Evolutionary conservation across 2,329 filamentous ascomycete genomes (phyloP), one percentile per base, ranked within the genome.

Genomic region (Colletotrichum tamarilloi): DNA sequence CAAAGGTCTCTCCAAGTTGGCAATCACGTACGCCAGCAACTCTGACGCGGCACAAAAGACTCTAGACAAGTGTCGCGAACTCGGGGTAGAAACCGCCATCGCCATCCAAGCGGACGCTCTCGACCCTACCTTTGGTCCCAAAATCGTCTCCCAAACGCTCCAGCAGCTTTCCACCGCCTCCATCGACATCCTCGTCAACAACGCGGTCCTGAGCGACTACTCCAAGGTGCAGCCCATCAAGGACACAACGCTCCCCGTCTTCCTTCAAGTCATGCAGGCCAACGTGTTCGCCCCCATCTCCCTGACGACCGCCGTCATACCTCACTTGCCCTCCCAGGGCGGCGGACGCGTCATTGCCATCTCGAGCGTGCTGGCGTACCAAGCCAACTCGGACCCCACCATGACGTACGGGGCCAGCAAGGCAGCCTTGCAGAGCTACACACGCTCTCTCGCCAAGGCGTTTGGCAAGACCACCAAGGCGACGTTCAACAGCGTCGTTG

Each of bases 311-410:
- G 78, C 77, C 0, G 76, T 77, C 1, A 55, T 80, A 2, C 79
- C 80, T 0, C 74, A 82, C 55, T 72, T 83, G 1, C 67, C 67
- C 9, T 62, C 77, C 0, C 67, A 68, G 5, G 38, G 38, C 1
- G 79, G 80, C 3, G 80, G 81, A 0, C 80, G 82, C 0, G 79
- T 84, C 1, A 76, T 84, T n/a, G 77, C 79, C 35, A 76, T 84
- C 5, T 82, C 81, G 0, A 79, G 80, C 0, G 83, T 0, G 68
- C 68, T 32, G 35, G 26, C 11, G 59, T 57, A 42, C 28, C 12
- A 30, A 38, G 38, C 38, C 2, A 70, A 70, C 11, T 30, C 59
- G 28, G 67, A 70, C 16, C 67, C 62, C 3, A 53, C 59, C 30
- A 70, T 70, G 38, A 70, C 67, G 3, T 84, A 84, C 24, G 79